Conservation (phyloP, 495 filamentous ascomycete genomes). For the Bombardia bombarda region DNA sequence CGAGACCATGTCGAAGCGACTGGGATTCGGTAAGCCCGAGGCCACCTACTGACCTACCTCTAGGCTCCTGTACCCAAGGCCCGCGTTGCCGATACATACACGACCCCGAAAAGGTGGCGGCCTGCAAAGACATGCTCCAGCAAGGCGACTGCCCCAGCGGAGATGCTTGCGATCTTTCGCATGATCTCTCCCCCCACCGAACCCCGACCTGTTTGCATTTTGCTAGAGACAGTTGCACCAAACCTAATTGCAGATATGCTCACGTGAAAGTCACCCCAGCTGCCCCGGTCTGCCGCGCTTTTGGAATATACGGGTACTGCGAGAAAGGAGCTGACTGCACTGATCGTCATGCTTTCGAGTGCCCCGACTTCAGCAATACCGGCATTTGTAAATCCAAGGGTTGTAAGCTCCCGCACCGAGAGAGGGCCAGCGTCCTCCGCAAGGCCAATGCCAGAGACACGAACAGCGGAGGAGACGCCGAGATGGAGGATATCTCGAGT, state of each 20-base stretch:
- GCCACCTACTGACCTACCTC: constrained; percentile 25
- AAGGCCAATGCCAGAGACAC: constrained; percentile 24
- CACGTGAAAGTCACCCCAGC: constrained; percentile 76
- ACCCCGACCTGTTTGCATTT: constrained; percentile 87
- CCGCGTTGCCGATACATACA: constrained; percentile 75
- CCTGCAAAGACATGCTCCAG: constrained; percentile 79
- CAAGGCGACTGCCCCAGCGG: constrained; percentile 74
- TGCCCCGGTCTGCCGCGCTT: constrained; percentile 75
- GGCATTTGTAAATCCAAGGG: constrained; percentile 75
- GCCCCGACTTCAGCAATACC: constrained; percentile 89
- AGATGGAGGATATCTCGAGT: constrained; percentile 72
- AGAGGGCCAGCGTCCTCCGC: constrained; percentile 65
- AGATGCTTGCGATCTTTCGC: constrained; percentile 84
- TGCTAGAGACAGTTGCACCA: constrained; percentile 83
- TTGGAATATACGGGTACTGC: constrained; percentile 86
- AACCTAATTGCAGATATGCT: constrained; percentile 79
- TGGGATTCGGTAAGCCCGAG: constrained; percentile 18
- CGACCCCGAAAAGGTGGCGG: constrained; percentile 80
- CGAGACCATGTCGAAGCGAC: constrained; percentile 12
- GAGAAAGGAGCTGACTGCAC: constrained; percentile 70
- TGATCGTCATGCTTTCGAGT: constrained; percentile 81
- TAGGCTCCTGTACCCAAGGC: constrained; percentile 78
- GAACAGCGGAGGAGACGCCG: constrained; percentile 39
- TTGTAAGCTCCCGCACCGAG: constrained; percentile 80
- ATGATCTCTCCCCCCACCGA: constrained; percentile 78